Conservation (phyloP, 805 yeast species). For the Lipomyces lipofer region DNA sequence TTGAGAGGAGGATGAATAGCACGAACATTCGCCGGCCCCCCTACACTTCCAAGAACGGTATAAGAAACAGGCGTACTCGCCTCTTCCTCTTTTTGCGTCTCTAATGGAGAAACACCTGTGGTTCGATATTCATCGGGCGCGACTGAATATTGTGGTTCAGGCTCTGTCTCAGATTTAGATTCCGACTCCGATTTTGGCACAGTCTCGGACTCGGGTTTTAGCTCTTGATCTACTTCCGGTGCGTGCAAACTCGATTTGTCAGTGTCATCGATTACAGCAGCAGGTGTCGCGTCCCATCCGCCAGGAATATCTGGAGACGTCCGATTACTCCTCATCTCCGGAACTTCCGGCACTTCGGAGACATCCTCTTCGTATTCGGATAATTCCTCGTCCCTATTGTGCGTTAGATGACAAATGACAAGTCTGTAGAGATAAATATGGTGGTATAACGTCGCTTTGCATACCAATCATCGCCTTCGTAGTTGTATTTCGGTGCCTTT, state of each 20-base stretch:
- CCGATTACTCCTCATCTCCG: too few relatives aligned
- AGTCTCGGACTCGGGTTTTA: not conserved
- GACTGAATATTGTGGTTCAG: not conserved
- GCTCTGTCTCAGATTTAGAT: not conserved
- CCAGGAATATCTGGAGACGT: slow-evolving; percentile 9
- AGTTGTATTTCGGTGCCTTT: too few relatives aligned
- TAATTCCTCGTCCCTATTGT: too few relatives aligned
- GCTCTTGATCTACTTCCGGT: not conserved
- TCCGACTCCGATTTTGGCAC: not conserved
- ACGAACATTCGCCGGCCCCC: not conserved
- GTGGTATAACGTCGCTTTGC: too few relatives aligned
- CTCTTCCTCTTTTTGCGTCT: slow-evolving; percentile 9
- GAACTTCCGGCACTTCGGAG: too few relatives aligned
- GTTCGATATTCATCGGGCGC: not conserved
- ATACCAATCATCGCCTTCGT: too few relatives aligned
- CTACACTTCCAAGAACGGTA: not conserved
- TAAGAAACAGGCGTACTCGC: not conserved
- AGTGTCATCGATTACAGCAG: not conserved
- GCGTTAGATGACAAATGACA: too few relatives aligned
- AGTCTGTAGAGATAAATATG: too few relatives aligned
- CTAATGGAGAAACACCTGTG: not conserved
- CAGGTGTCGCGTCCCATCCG: slow-evolving; percentile 1
- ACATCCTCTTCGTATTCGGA: too few relatives aligned
- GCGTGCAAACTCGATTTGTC: not conserved
- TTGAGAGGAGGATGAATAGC: not conserved